These are phyloP conservation scores for Suillus plorans DNA, from an alignment of 768 basidiomycete species.

Conservation along the genomic window DNA sequence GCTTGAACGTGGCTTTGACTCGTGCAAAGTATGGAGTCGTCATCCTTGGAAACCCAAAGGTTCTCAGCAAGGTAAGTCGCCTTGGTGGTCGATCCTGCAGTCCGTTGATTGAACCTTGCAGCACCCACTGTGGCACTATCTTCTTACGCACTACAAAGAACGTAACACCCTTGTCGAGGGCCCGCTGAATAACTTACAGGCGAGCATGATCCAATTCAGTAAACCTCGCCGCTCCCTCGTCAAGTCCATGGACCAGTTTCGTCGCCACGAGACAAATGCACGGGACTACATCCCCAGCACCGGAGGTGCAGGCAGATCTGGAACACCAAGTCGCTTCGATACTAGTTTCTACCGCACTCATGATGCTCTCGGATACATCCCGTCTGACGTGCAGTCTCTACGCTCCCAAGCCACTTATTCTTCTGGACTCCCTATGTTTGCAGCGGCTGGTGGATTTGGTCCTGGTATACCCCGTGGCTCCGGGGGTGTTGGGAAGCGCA, in stretches of 20 bases:
- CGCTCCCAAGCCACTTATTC: slow-evolving; percentile 97
- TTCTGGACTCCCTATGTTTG: slow-evolving; percentile 86
- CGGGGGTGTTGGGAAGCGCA: slow-evolving; percentile 67
- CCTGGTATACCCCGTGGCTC: slow-evolving; percentile 60
- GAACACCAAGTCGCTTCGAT: slow-evolving; percentile 94
- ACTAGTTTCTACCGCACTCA: slow-evolving; percentile 94
- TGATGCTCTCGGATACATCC: slow-evolving; percentile 91
- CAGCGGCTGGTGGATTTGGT: slow-evolving; percentile 67
- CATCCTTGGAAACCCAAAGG: slow-evolving; percentile 99
- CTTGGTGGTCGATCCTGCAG: slow-evolving; percentile 5
- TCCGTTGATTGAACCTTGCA: slow-evolving; percentile 33
- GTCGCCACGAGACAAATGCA: slow-evolving; percentile 89
- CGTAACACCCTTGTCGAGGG: slow-evolving; percentile 92
- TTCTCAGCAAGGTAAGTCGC: slow-evolving; percentile 86
- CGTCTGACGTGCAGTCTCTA: slow-evolving; percentile 92
- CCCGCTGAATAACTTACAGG: slow-evolving; percentile 91
- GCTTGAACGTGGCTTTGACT: slow-evolving; percentile 95
- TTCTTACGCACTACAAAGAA: slow-evolving; percentile 98
- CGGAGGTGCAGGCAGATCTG: slow-evolving; percentile 56
- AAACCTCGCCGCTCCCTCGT: slow-evolving; percentile 88
- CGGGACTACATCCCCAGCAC: slow-evolving; percentile 63
- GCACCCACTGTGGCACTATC: slow-evolving; percentile 99
- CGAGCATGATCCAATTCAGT: slow-evolving; percentile 99
- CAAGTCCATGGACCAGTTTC: slow-evolving; percentile 92
- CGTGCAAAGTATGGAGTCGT: slow-evolving; percentile 98